Conservation (phyloP, 2,329 filamentous ascomycete species). For the Phoma sp. region DNA sequence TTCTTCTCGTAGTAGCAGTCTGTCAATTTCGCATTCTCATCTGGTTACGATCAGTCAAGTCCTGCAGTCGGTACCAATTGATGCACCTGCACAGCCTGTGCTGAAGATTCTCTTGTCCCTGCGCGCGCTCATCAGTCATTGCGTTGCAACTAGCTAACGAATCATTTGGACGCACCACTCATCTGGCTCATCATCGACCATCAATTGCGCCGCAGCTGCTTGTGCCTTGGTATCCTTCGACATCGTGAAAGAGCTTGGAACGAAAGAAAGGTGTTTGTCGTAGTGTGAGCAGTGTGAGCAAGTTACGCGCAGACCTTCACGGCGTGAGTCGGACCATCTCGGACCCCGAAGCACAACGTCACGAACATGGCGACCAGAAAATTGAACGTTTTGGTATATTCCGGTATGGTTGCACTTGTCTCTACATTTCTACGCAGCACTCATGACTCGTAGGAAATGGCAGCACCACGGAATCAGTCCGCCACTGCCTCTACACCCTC, state of each 20-base stretch:
- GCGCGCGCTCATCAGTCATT: slow-evolving; percentile 21
- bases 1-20: slow-evolving; percentile 97
- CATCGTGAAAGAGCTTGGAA: slow-evolving; percentile 51
- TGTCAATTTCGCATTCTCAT: slow-evolving; percentile 87
- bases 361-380: slow-evolving; percentile 69
- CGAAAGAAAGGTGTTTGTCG: slow-evolving; percentile 7
- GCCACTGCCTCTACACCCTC: slow-evolving; percentile 86
- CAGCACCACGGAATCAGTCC: slow-evolving; percentile 85
- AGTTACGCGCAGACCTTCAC: slow-evolving; percentile 18
- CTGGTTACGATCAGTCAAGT: slow-evolving; percentile 55
- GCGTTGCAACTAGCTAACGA: slow-evolving; percentile 17
- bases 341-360: slow-evolving; percentile 36
- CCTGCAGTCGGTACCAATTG: neutral
- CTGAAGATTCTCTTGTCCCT: slow-evolving; percentile 99
- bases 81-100: slow-evolving; percentile 85
- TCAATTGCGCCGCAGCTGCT: slow-evolving; percentile 46
- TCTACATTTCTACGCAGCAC: neutral
- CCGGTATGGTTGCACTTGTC: slow-evolving; percentile 63
- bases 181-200: slow-evolving; percentile 87
- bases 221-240: slow-evolving; percentile 62
- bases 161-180: slow-evolving; percentile 74
- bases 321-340: slow-evolving; percentile 38
- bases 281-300: slow-evolving; percentile 9
- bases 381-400: slow-evolving; percentile 93
- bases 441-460: slow-evolving; percentile 69